phyloP scores from a whole-genome alignment of 2,329 filamentous ascomycete genomes.

The Periglandula ipomoeae region DNA sequence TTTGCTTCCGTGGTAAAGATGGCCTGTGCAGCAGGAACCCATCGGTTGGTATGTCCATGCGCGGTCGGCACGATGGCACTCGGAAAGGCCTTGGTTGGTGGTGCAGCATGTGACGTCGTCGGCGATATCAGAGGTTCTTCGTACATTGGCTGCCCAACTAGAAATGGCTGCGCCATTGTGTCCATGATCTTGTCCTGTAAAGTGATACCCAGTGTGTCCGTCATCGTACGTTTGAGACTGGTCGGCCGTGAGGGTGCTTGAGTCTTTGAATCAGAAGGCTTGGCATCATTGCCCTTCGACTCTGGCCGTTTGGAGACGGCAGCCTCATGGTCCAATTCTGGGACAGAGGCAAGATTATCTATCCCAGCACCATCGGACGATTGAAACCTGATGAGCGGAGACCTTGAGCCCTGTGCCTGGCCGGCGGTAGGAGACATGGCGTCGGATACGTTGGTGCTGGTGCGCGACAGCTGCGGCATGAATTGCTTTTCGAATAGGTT shows the following conservation, averaged over 20 bases:
- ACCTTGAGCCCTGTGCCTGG: slow-evolving; percentile 12
- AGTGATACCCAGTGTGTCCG: slow-evolving; percentile 66
- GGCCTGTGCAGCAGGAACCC: slow-evolving; percentile 84
- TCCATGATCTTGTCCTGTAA: slow-evolving; percentile 80
- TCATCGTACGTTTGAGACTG: slow-evolving; percentile 76
- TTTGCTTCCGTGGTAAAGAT: slow-evolving; percentile 94
- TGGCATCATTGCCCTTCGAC: slow-evolving; percentile 47
- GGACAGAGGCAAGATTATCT: slow-evolving; percentile 9
- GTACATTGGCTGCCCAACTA: slow-evolving; percentile 31
- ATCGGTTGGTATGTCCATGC: slow-evolving; percentile 86
- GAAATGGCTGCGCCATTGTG: slow-evolving; percentile 73
- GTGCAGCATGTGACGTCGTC: slow-evolving; percentile 28
- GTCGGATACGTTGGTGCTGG: slow-evolving; percentile 34
- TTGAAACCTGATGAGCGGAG: slow-evolving; percentile 9
- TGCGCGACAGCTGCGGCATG: slow-evolving; percentile 41
- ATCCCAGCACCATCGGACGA: slow-evolving; percentile 8
- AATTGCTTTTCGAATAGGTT: slow-evolving; percentile 87
- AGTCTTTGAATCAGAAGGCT: slow-evolving; percentile 34
- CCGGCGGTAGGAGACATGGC: slow-evolving; percentile 23
- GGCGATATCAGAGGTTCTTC: slow-evolving; percentile 35
- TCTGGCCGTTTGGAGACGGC: slow-evolving; percentile 43
- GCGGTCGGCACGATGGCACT: slow-evolving; percentile 47
- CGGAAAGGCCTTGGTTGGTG: slow-evolving; percentile 33
- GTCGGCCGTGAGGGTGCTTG: slow-evolving; percentile 52
- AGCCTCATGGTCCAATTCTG: slow-evolving; percentile 25